A percentile compares a stretch with the other conserved stretches of the same genome.
These are phyloP conservation scores for Boletus eberwhitei DNA, from an alignment of 768 basidiomycete genomes.

Conservation along the genomic window DNA sequence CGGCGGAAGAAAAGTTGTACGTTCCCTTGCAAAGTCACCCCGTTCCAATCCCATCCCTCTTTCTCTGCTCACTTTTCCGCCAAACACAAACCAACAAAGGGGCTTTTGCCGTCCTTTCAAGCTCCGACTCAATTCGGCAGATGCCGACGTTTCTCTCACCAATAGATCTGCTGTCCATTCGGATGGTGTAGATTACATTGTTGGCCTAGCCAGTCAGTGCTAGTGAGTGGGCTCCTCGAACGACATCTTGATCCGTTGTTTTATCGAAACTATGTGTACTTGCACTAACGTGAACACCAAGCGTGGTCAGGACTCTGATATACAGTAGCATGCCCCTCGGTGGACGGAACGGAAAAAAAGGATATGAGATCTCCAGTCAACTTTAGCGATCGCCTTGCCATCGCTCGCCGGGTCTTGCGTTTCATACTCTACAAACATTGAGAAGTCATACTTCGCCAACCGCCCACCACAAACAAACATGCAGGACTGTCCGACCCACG, in stretches of 20 bases:
- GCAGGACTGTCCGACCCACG: not conserved
- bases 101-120: slow-evolving; percentile 17
- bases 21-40: slow-evolving; percentile 20
- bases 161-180: not conserved
- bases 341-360: not conserved
- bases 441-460: no score
- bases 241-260: not conserved
- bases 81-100: slow-evolving; percentile 31
- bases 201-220: no score
- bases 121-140: slow-evolving; percentile 17
- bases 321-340: no score
- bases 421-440: no score
- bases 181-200: not conserved
- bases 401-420: no score
- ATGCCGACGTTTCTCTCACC: not conserved
- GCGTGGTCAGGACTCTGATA: not conserved
- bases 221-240: not conserved
- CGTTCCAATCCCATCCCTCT: slow-evolving; percentile 13
- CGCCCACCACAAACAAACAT: not conserved
- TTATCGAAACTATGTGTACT: not conserved
- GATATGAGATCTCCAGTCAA: not conserved
- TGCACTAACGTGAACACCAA: not conserved
- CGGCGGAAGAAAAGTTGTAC: slow-evolving; percentile 14
- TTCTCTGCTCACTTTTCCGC: slow-evolving; percentile 16
- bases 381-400: not conserved